Conservation (phyloP, 139 green algal genomes). For the Dunaliella primolecta region DNA sequence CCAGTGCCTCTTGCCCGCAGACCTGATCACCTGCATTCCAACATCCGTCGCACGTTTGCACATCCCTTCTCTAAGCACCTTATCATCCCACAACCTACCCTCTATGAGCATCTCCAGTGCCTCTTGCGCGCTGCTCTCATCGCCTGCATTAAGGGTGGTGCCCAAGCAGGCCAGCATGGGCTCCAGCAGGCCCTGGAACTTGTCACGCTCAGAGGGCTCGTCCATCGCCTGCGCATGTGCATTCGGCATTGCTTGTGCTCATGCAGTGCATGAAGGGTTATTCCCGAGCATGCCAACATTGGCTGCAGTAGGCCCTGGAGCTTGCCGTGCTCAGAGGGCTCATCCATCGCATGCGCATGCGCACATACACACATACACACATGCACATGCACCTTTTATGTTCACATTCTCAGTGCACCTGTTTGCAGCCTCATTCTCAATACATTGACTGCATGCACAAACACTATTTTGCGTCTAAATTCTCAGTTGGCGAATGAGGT, state of each 20-base stretch:
- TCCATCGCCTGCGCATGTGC: conserved; percentile 51
- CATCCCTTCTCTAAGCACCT: no score
- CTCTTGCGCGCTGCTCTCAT: conserved; percentile 71
- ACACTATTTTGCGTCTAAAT: no score
- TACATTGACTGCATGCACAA: no score
- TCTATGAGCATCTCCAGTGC: conserved; percentile 94
- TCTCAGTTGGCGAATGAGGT: no score
- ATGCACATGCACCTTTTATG: no score
- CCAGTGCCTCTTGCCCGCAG: conserved; percentile 80
- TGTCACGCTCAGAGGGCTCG: conserved; percentile 60
- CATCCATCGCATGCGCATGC: conserved; percentile 49
- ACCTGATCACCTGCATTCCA: conserved; percentile 57
- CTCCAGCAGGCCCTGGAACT: conserved; percentile 78
- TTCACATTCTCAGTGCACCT: no score
- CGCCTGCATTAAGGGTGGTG: conserved; percentile 57
- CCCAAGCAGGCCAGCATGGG: conserved; percentile 73
- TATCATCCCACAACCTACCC: conserved; percentile 24
- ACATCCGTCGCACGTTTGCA: no score
- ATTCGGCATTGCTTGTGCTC: no score
- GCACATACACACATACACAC: neutral
- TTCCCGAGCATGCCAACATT: conserved; percentile 71
- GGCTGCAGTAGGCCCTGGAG: conserved; percentile 76
- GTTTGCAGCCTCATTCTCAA: no score
- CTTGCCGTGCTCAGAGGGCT: conserved; percentile 59
- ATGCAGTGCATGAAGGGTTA: conserved; percentile 60